These are phyloP conservation scores for Podaxis sp. DNA, from an alignment of 768 basidiomycete genomes.

Conservation along the genomic window DNA sequence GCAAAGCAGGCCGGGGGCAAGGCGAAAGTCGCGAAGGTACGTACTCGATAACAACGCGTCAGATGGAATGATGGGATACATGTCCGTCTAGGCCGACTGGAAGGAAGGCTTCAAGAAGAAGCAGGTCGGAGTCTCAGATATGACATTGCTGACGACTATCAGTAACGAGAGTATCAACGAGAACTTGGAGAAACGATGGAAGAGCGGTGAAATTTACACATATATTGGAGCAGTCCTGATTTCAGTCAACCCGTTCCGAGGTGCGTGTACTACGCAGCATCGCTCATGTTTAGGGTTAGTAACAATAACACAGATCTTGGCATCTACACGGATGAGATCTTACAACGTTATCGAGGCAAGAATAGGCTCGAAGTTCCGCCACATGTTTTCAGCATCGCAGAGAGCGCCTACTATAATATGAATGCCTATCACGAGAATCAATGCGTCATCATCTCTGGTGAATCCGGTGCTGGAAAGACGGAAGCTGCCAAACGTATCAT, in stretches of 20 bases:
- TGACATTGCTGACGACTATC: slow-evolving; percentile 96
- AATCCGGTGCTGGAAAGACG: slow-evolving; percentile 98
- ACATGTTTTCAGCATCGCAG: slow-evolving; percentile 97
- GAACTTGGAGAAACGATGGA: slow-evolving; percentile 96
- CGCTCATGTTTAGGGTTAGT: slow-evolving; percentile 10
- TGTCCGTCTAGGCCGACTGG: slow-evolving; percentile 82
- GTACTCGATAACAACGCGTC: slow-evolving; percentile 5
- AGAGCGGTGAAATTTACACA: slow-evolving; percentile 94
- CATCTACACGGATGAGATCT: slow-evolving; percentile 91
- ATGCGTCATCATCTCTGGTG: slow-evolving; percentile 98
- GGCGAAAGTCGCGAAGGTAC: slow-evolving; percentile 77
- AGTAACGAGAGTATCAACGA: slow-evolving; percentile 98
- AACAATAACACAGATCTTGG: slow-evolving; percentile 70
- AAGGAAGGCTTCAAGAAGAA: slow-evolving; percentile 99
- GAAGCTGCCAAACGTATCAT: slow-evolving; percentile 99
- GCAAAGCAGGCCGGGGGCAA: slow-evolving; percentile 60
- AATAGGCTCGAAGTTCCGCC: slow-evolving; percentile 97
- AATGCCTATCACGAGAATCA: slow-evolving; percentile 99
- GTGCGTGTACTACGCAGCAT: slow-evolving; percentile 33
- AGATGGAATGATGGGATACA: slow-evolving; percentile 13
- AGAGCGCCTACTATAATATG: slow-evolving; percentile 98
- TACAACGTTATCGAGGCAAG: slow-evolving; percentile 89
- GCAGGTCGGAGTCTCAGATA: slow-evolving; percentile 95
- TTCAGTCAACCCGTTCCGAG: slow-evolving; percentile 98
- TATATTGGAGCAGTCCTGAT: slow-evolving; percentile 98